Evolutionary conservation across 768 basidiomycete species (phyloP).

Genomic region (Lyophyllum semitale): DNA sequence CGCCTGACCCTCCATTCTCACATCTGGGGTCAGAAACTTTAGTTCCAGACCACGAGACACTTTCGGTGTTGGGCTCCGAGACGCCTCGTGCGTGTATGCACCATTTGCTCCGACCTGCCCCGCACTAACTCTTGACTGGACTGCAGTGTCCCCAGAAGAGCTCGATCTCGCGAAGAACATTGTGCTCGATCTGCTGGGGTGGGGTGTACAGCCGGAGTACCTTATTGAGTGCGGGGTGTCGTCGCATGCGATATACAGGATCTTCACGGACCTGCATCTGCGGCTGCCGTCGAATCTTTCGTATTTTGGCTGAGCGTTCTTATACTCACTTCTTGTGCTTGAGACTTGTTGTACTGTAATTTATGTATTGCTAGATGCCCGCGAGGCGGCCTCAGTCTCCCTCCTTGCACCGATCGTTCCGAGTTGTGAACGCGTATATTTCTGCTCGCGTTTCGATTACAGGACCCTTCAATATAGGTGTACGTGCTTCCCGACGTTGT

Average conservation of each 20-base stretch:
- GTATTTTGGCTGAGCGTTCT: slow-evolving; percentile 4
- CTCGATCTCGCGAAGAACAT: slow-evolving; percentile 45
- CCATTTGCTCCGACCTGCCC: no score
- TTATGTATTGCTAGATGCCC: neutral
- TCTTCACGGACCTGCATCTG: slow-evolving; percentile 44
- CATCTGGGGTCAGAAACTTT: neutral
- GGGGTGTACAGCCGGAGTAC: slow-evolving; percentile 53
- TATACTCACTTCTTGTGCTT: neutral
- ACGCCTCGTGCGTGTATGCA: slow-evolving; percentile 3
- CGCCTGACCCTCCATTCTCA: neutral
- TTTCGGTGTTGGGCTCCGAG: neutral
- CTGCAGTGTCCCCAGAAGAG: slow-evolving; percentile 41
- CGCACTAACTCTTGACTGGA: neutral
- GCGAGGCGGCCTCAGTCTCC: no score
- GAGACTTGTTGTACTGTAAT: neutral
- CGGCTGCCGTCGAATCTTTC: slow-evolving; percentile 28
- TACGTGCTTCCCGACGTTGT: no score
- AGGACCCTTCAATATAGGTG: no score
- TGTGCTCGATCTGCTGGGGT: slow-evolving; percentile 58
- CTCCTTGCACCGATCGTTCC: no score
- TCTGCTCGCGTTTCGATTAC: no score
- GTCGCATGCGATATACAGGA: slow-evolving; percentile 33
- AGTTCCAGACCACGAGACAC: neutral
- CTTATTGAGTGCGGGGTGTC: slow-evolving; percentile 47
- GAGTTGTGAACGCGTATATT: no score